A percentile compares a stretch with the other conserved stretches of the same genome.
Evolutionary conservation across 2,329 filamentous ascomycete species (phyloP).

Genomic region (Cladobotryum mycophilum): DNA sequence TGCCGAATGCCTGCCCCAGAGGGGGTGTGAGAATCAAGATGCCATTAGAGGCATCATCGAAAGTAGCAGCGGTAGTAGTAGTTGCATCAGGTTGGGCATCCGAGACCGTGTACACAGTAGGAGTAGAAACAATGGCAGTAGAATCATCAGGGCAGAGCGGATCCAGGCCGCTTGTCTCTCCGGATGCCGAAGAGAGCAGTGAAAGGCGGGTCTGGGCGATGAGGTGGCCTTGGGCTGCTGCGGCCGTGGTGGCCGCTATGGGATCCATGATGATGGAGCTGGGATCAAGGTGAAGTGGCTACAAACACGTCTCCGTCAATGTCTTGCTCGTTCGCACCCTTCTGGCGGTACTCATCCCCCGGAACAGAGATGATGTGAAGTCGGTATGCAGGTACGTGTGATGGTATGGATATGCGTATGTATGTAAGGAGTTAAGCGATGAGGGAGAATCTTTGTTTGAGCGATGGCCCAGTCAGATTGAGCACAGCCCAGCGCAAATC

Average conservation of each 20-base stretch:
- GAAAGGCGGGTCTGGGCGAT: constrained; percentile 29
- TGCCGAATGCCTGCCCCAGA: not conserved
- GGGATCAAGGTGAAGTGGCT: constrained; percentile 1
- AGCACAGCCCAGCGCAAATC: not conserved
- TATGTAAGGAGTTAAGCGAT: not conserved
- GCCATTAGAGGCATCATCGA: constrained; percentile 9
- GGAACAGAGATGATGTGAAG: not conserved
- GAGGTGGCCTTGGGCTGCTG: constrained; percentile 26
- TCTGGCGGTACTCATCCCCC: not conserved
- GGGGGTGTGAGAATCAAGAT: constrained; percentile 5
- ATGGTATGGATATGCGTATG: too few relatives aligned
- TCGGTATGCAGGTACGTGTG: not conserved
- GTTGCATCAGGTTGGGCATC: constrained; percentile 20
- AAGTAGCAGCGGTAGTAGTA: not conserved
- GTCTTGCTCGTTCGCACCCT: not conserved
- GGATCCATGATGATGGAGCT: constrained; percentile 2
- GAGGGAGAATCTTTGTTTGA: too few relatives aligned
- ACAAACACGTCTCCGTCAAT: not conserved
- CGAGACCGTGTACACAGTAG: not conserved
- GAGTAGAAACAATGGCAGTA: constrained; percentile 1
- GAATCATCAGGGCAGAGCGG: constrained; percentile 15
- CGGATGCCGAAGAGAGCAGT: constrained; percentile 16
- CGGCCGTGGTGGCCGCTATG: constrained; percentile 13
- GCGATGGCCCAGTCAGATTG: too few relatives aligned
- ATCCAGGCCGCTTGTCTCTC: constrained; percentile 6